Conservation (phyloP, 345 rosid genomes). For the Ricinus communis region DNA sequence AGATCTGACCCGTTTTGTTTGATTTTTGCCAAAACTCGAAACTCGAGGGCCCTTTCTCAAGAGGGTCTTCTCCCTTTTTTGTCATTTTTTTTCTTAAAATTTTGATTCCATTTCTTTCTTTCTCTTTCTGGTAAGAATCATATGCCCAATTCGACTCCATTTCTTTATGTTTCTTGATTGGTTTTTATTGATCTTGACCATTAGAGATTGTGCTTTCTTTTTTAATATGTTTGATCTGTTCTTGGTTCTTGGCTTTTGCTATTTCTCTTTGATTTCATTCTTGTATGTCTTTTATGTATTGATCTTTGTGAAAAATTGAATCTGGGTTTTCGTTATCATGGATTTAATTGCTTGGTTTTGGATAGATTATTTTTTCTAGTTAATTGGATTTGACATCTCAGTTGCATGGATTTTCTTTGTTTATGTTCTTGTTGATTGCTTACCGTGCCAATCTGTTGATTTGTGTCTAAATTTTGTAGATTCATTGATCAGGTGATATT, state of each 20-base stretch:
- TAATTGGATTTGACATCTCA: neutral
- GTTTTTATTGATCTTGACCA: neutral
- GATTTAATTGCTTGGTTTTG: neutral
- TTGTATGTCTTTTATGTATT: neutral
- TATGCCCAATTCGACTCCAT: neutral
- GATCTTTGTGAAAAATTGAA: neutral
- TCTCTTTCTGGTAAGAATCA: slow-evolving; percentile 8
- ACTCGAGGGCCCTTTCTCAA: slow-evolving; percentile 22
- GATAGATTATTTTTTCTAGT: neutral
- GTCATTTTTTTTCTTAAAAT: neutral
- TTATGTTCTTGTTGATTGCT: neutral
- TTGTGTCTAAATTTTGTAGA: no score
- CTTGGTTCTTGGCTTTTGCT: neutral
- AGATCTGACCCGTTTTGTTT: neutral
- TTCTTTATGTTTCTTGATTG: neutral
- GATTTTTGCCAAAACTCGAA: slow-evolving; percentile 9
- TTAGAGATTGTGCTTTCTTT: neutral
- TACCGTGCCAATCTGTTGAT: no score
- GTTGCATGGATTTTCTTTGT: neutral
- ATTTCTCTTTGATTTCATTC: neutral
- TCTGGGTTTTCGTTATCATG: neutral
- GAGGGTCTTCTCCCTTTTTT: slow-evolving; percentile 22
- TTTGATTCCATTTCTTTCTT: no score
- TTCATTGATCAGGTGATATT: neutral
- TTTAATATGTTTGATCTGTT: neutral